Evolutionary conservation across 2,329 filamentous ascomycete species (phyloP).

Genomic region (Didymella lethalis): DNA sequence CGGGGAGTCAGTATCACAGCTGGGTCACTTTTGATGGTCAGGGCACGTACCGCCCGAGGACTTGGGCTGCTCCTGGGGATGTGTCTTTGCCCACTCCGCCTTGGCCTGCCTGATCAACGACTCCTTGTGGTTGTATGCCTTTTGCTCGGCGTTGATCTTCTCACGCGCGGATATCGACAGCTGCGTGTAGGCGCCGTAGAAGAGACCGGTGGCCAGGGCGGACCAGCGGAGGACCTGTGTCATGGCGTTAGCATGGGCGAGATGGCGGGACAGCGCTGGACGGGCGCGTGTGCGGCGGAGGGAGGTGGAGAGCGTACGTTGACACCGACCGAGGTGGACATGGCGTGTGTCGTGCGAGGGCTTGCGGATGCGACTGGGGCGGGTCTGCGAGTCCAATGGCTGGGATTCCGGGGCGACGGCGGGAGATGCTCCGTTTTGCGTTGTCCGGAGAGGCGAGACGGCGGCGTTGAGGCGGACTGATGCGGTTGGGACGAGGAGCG

Average conservation of each 20-base stretch:
- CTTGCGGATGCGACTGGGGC: slow-evolving; percentile 28
- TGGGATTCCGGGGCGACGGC: slow-evolving; percentile 29
- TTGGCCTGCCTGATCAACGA: slow-evolving; percentile 92
- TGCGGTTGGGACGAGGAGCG: slow-evolving; percentile 33
- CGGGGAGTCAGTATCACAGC: slow-evolving; percentile 46
- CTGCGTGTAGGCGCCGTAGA: slow-evolving; percentile 97
- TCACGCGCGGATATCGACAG: slow-evolving; percentile 76
- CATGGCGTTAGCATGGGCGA: slow-evolving; percentile 34
- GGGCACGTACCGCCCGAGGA: slow-evolving; percentile 39
- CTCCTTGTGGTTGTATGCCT: slow-evolving; percentile 90
- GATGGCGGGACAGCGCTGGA: no score
- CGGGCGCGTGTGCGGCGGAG: no score
- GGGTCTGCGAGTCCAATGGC: slow-evolving; percentile 45
- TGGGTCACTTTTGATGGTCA: neutral
- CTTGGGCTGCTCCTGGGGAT: slow-evolving; percentile 49
- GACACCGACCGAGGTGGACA: slow-evolving; percentile 59
- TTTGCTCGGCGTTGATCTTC: slow-evolving; percentile 73
- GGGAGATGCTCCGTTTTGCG: slow-evolving; percentile 25
- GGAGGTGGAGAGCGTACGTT: slow-evolving; percentile 56
- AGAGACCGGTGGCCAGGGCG: slow-evolving; percentile 86
- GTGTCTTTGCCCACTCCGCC: slow-evolving; percentile 86
- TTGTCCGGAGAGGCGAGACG: slow-evolving; percentile 28
- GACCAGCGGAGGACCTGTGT: slow-evolving; percentile 94
- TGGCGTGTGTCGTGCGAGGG: slow-evolving; percentile 40
- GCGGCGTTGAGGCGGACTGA: slow-evolving; percentile 33